Percentiles rank a stretch among this genome's conserved stretches.
These are phyloP conservation scores for Chlamydomonas sphaeroides DNA, from an alignment of 139 green algal genomes.

Conservation along the genomic window DNA sequence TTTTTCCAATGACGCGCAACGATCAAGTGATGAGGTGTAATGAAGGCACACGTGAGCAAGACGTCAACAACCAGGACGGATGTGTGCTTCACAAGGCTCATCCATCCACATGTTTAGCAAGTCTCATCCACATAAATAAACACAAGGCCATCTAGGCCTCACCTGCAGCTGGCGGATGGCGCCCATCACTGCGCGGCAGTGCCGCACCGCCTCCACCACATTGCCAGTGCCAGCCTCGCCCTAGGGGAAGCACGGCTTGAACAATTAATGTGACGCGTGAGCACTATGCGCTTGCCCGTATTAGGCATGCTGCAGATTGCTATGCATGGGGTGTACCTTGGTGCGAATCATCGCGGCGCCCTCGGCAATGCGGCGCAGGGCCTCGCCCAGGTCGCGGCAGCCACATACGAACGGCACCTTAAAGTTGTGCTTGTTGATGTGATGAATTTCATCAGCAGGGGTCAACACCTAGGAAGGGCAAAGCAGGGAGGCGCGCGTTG, in stretches of 20 bases:
- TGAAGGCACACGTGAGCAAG: no score
- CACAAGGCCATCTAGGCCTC: no score
- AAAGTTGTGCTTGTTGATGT: conserved; percentile 99
- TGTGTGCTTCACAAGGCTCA: no score
- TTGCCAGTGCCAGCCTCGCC: conserved; percentile 98
- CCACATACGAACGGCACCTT: conserved; percentile 99
- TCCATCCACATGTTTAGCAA: no score
- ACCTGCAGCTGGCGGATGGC: conserved; percentile 88
- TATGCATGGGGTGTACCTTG: conserved; percentile 76
- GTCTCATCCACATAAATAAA: no score
- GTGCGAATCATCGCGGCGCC: conserved; percentile 98
- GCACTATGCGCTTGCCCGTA: no score
- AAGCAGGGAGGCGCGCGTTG: not conserved
- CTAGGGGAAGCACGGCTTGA: conserved; percentile 41
- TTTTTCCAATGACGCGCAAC: no score
- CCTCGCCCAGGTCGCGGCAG: conserved; percentile 98
- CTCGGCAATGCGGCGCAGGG: conserved; percentile 96
- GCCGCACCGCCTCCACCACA: conserved; percentile 98
- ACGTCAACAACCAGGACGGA: no score
- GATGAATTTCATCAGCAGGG: conserved; percentile 97
- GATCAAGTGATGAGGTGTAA: no score
- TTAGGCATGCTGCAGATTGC: no score
- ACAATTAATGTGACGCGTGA: no score
- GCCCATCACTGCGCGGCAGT: conserved; percentile 94
- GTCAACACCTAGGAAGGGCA: conserved; percentile 88